Percentiles rank a stretch among this genome's conserved stretches.
Conservation (phyloP, 306 rosid species). For the Vigna reflexopilosa region DNA sequence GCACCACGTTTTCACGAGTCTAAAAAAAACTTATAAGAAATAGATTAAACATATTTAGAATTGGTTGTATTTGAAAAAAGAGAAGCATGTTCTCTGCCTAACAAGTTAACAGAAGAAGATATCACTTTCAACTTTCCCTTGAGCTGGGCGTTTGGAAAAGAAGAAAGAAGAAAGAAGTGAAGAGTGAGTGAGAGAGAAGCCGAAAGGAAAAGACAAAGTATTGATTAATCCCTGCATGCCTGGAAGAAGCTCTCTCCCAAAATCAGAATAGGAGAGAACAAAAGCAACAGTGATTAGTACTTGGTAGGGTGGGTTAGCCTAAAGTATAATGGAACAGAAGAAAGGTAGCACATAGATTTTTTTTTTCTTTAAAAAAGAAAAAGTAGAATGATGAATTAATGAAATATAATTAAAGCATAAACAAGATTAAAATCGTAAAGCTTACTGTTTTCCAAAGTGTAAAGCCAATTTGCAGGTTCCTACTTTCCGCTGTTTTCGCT, state of each 20-base stretch:
- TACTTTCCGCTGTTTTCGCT: slow-evolving; percentile 58
- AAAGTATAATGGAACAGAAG: slow-evolving; percentile 23
- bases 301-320: slow-evolving; percentile 30
- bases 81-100: too few species aligned
- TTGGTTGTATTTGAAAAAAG: too few species aligned
- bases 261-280: slow-evolving; percentile 7
- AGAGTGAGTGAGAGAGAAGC: slow-evolving; percentile 5
- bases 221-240: slow-evolving; percentile 40
- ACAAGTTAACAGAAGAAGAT: background rate
- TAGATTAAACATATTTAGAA: too few species aligned
- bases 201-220: slow-evolving; percentile 35
- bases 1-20: too few species aligned
- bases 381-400: slow-evolving; percentile 11
- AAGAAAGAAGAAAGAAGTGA: background rate
- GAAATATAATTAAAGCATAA: slow-evolving; percentile 34
- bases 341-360: slow-evolving; percentile 38
- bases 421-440: slow-evolving; percentile 36
- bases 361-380: background rate
- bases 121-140: slow-evolving; percentile 5
- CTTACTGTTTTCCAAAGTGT: slow-evolving; percentile 54
- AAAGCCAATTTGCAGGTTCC: slow-evolving; percentile 56
- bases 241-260: slow-evolving; percentile 19
- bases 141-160: background rate
- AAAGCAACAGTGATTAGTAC: background rate
- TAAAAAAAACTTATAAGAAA: too few species aligned